A percentile compares a stretch with the other conserved stretches of the same genome.
phyloP scores from a whole-genome alignment of 2,329 filamentous ascomycete genomes.

The Clonostachys rhizophaga region DNA sequence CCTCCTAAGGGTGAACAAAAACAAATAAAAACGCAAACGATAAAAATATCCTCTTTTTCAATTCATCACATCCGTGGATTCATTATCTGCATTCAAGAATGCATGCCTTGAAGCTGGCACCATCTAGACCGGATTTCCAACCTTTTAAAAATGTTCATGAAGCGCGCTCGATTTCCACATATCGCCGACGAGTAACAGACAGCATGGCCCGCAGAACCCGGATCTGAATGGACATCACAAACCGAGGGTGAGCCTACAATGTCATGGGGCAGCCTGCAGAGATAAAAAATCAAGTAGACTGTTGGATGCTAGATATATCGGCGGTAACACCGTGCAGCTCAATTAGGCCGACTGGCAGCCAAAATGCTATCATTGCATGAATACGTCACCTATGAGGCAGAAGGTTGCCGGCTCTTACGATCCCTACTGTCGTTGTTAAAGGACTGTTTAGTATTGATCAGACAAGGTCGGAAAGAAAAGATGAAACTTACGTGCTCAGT shows the following conservation, averaged over 20 bases:
- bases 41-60: constrained; percentile 1
- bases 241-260: background rate
- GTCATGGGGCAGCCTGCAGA: background rate
- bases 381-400: background rate
- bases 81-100: background rate
- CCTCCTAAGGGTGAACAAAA: too few species aligned
- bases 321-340: background rate
- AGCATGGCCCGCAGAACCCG: background rate
- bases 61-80: background rate
- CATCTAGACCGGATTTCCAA: background rate
- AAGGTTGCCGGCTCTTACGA: constrained; percentile 2
- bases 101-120: background rate
- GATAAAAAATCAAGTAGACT: constrained; percentile 1
- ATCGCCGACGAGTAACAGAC: too few species aligned
- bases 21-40: background rate
- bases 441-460: background rate
- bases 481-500: constrained; percentile 79
- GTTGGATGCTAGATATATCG: constrained; percentile 23
- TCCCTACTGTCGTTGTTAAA: background rate
- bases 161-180: too few species aligned
- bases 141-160: too few species aligned
- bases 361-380: too few species aligned
- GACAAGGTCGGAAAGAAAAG: background rate
- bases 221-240: background rate
- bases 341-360: too few species aligned